These are phyloP conservation scores for Serendipita vermifera DNA, from an alignment of 768 basidiomycete genomes.

Conservation along the genomic window DNA sequence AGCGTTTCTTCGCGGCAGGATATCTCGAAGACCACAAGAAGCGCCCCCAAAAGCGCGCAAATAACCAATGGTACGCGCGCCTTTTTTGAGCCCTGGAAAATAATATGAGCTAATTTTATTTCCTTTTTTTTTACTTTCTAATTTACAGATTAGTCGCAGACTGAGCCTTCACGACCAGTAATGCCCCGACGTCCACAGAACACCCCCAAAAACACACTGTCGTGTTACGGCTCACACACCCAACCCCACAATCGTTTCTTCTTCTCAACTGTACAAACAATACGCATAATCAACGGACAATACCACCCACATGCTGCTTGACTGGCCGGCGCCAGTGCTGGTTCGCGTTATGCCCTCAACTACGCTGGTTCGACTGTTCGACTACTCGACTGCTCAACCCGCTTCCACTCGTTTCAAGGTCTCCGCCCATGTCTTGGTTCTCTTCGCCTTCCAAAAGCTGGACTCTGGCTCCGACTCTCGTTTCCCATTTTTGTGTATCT, in stretches of 20 bases:
- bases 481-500: no score
- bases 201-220: background rate
- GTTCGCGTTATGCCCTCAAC: no score
- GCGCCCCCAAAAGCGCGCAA: background rate
- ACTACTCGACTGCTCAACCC: no score
- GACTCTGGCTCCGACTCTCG: no score
- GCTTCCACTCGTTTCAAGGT: no score
- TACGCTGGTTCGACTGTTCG: no score
- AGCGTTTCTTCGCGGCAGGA: background rate
- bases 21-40: conserved; percentile 1
- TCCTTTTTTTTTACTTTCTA: background rate
- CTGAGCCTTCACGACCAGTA: background rate
- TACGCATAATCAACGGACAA: no score
- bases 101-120: background rate
- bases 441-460: no score
- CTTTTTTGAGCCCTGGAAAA: background rate
- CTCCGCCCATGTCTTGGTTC: no score
- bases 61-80: background rate
- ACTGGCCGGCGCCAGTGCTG: no score
- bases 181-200: background rate
- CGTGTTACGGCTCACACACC: background rate
- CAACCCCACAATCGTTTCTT: background rate
- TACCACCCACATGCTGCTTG: no score
- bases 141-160: background rate
- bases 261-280: no score